These are phyloP conservation scores for Papiliotrema flavescens DNA, from an alignment of 1,284 basidiomycete species.

Conservation along the genomic window DNA sequence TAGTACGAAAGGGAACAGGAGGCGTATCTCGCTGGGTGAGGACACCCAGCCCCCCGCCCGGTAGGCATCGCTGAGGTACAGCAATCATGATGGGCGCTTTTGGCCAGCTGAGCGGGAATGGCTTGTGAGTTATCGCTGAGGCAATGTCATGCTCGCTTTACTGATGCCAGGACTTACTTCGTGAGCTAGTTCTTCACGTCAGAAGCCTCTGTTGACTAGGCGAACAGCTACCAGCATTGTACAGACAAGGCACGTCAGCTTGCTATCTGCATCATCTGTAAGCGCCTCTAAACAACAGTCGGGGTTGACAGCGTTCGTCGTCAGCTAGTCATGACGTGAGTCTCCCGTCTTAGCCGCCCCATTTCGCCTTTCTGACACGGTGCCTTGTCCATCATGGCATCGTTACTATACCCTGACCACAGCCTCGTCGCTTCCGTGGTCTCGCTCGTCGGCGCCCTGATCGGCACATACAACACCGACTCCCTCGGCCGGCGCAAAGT, in stretches of 20 bases:
- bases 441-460: conserved; percentile 12
- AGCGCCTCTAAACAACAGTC: conserved; percentile 10
- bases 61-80: background rate
- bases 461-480: conserved; percentile 19
- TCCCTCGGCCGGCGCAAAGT: conserved; percentile 18
- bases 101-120: conserved; percentile 15
- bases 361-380: too few species aligned
- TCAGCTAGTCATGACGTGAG: conserved; percentile 27
- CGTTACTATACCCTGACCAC: background rate
- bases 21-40: conserved; percentile 14
- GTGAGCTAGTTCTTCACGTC: background rate
- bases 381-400: too few species aligned
- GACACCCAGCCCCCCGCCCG: background rate
- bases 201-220: background rate
- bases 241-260: conserved; percentile 21
- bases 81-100: conserved; percentile 22
- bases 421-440: conserved; percentile 18
- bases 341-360: background rate
- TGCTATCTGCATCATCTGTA: too few species aligned
- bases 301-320: conserved; percentile 13
- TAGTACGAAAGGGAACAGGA: conserved; percentile 9
- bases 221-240: conserved; percentile 11
- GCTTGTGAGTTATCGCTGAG: conserved; percentile 7
- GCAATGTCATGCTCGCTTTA: background rate
- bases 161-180: conserved; percentile 3